These are phyloP conservation scores for Cyberlindnera maclurae DNA, from an alignment of 805 yeast genomes.

Conservation along the genomic window DNA sequence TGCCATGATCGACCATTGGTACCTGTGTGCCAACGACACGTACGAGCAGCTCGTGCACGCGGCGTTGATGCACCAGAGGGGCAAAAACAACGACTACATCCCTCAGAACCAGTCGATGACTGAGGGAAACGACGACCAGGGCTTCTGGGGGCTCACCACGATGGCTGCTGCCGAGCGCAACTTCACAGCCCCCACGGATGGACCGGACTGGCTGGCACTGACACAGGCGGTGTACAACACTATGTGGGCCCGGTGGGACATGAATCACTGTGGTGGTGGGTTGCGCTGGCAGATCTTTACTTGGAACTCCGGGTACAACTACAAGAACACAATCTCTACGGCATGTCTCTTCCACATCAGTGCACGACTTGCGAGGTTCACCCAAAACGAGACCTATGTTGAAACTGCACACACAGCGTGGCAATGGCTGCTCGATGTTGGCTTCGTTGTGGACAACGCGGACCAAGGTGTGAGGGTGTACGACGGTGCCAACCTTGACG, in stretches of 20 bases:
- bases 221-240: constrained; percentile 59
- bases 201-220: constrained; percentile 50
- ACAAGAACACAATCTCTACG: constrained; percentile 57
- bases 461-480: constrained; percentile 31
- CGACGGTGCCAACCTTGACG: constrained; percentile 53
- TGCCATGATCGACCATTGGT: constrained; percentile 63
- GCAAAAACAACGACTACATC: constrained; percentile 46
- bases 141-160: constrained; percentile 61
- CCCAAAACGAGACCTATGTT: constrained; percentile 47
- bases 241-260: constrained; percentile 58
- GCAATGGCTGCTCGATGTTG: constrained; percentile 51
- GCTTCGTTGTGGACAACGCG: constrained; percentile 31
- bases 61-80: constrained; percentile 42
- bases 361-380: constrained; percentile 57
- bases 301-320: constrained; percentile 63
- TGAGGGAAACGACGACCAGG: constrained; percentile 71
- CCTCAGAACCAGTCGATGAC: constrained; percentile 57
- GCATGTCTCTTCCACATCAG: constrained; percentile 58
- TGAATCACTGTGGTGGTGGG: constrained; percentile 51
- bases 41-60: constrained; percentile 48
- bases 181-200: constrained; percentile 39
- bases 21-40: constrained; percentile 61
- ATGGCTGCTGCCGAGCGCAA: constrained; percentile 59
- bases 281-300: constrained; percentile 68
- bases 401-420: constrained; percentile 49